phyloP scores from a whole-genome alignment of 345 rosid genomes.

The Psidium guajava region DNA sequence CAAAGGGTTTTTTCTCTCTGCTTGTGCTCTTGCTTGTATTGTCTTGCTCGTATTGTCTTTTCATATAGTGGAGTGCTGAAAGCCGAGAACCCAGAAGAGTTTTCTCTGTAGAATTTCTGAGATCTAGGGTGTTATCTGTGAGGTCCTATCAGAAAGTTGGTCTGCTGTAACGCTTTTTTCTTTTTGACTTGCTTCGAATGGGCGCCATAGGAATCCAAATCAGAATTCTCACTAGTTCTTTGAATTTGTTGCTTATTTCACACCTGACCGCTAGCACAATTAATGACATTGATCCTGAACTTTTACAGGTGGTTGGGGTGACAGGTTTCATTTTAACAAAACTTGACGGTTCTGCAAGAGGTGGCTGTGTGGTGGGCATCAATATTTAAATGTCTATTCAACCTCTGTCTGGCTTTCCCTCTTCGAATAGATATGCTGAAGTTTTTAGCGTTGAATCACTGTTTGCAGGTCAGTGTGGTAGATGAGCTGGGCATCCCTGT shows the following conservation, averaged over 20 bases:
- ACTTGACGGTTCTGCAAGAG: conserved; percentile 94
- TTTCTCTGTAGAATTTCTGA: background rate
- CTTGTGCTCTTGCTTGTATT: background rate
- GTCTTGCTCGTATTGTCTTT: background rate
- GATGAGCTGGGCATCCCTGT: conserved; percentile 94
- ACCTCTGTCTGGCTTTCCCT: background rate
- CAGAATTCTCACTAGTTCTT: background rate
- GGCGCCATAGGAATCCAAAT: background rate
- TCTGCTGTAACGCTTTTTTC: background rate
- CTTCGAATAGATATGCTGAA: background rate
- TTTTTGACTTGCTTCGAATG: too few relatives aligned
- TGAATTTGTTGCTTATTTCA: background rate
- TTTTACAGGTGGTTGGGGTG: conserved; percentile 67
- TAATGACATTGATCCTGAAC: background rate
- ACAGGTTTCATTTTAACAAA: conserved; percentile 91
- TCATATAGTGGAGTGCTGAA: background rate
- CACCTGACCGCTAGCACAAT: background rate
- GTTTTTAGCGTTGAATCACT: background rate
- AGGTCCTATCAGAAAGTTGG: background rate
- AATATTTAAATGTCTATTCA: background rate
- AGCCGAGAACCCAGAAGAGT: background rate
- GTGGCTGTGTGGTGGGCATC: conserved; percentile 80
- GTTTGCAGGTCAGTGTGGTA: conserved; percentile 80
- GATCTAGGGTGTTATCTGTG: background rate
- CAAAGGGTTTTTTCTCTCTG: background rate